Evolutionary conservation across 768 basidiomycete species (phyloP).

Genomic region (Stropharia rugosoannulata): DNA sequence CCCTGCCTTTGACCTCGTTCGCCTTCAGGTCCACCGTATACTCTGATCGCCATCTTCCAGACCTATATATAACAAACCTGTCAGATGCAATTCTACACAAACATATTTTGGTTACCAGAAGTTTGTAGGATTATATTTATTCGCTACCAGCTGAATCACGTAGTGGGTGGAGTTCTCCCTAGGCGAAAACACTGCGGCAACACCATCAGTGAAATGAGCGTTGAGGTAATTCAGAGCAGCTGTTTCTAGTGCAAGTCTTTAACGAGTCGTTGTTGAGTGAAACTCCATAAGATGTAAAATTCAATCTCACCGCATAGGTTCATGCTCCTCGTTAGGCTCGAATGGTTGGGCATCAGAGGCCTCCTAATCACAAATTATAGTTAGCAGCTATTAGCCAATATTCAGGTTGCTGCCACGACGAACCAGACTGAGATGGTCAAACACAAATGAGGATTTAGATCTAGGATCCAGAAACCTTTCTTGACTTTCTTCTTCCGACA

Average conservation of each 20-base stretch:
- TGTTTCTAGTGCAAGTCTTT: constrained; percentile 69
- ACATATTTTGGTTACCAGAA: constrained; percentile 71
- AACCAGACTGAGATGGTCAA: constrained; percentile 86
- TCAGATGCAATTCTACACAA: background rate
- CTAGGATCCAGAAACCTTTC: constrained; percentile 83
- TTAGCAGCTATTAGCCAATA: background rate
- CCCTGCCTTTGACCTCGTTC: constrained; percentile 64
- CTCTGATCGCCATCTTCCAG: constrained; percentile 91
- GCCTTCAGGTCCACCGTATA: constrained; percentile 72
- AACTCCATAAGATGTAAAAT: background rate
- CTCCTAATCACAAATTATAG: constrained; percentile 47
- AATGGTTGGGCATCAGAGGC: constrained; percentile 69
- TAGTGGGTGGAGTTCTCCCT: constrained; percentile 46
- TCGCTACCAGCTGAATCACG: constrained; percentile 84
- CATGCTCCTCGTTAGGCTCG: constrained; percentile 62
- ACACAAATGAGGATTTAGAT: constrained; percentile 72
- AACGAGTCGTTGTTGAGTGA: background rate
- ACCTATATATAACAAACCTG: constrained; percentile 51
- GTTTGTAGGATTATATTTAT: constrained; percentile 92
- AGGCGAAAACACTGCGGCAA: constrained; percentile 67
- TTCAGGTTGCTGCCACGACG: constrained; percentile 20
- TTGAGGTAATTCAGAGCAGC: constrained; percentile 65
- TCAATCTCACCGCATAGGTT: constrained; percentile 68
- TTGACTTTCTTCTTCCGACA: constrained; percentile 35
- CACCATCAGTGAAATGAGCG: constrained; percentile 84